A percentile compares a stretch with the other conserved stretches of the same genome.
Evolutionary conservation across 2,329 filamentous ascomycete species (phyloP).

Genomic region (Aspergillus niger): DNA sequence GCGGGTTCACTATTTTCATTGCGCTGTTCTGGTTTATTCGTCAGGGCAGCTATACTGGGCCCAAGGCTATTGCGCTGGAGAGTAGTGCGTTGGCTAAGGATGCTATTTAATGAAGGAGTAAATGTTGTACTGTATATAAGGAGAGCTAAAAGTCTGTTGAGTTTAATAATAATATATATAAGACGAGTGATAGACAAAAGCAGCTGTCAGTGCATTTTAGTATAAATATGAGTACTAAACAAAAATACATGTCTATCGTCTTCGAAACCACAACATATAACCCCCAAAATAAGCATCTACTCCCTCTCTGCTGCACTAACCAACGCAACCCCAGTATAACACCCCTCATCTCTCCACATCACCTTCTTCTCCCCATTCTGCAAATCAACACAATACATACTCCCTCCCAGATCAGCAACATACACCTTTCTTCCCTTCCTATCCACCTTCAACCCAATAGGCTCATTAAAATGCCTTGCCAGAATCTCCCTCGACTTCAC

Average conservation of each 20-base stretch:
- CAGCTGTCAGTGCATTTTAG: too few species aligned
- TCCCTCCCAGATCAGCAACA: conserved; percentile 33
- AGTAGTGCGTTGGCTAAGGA: not conserved
- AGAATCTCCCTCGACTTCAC: conserved; percentile 23
- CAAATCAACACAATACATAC: conserved; percentile 27
- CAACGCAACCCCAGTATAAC: too few species aligned
- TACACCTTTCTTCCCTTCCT: conserved; percentile 21
- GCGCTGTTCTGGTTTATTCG: conserved; percentile 41
- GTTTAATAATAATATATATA: too few species aligned
- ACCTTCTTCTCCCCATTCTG: conserved; percentile 21
- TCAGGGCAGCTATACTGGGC: conserved; percentile 24
- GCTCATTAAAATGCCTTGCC: conserved; percentile 46
- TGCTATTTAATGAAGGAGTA: not conserved
- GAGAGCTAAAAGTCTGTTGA: not conserved
- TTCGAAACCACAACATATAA: too few species aligned
- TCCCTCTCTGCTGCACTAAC: too few species aligned
- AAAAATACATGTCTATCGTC: too few species aligned
- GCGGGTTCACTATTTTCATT: conserved; percentile 50
- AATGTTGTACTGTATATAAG: not conserved
- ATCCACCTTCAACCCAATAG: conserved; percentile 49
- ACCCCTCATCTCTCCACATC: not conserved
- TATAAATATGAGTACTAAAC: too few species aligned
- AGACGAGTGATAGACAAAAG: too few species aligned
- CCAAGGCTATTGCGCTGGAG: conserved; percentile 3
- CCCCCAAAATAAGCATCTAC: too few species aligned